Base-by-base conservation (phyloP, 2,329 filamentous ascomycete genomes). In the Tolypocladium inflatum region DNA sequence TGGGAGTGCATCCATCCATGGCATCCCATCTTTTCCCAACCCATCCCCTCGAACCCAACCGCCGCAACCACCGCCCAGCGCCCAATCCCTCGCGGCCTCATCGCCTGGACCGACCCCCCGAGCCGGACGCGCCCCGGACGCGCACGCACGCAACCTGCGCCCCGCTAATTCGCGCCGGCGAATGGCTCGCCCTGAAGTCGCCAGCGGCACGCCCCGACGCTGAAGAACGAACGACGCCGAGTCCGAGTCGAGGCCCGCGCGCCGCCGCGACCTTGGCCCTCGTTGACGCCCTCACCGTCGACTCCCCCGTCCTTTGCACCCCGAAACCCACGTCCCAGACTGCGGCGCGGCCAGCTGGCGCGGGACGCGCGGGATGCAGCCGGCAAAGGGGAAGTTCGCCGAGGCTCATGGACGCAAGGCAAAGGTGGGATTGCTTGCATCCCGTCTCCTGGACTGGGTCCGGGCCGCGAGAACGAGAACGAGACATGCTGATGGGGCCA, bases 391-490 rank as follows among this genome's bases (percentile, higher is more conserved):
- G 66, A 83, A 80, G 71, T 11, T 52, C 30, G 76, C 79, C 70
- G 82, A 85, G 69, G 73, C 75, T 70, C 79, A 80, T 70, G 81
- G 79, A 73, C 80, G 83, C 68, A 85, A 84, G 78, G 80, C 81
- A 67, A 86, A 86, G 80, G 82, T 76, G 63, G 56, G 70, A 56
- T 39, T 55, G n/a, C 33, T 2, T 17, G 17, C 30, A 54, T 60
- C 50, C 39, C 21, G 21, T 38, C 30, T n/a, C 30, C 30, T 52
- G 48, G 45, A 50, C 23, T 11, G 23, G 13, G 23, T 30, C 23
- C 23, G 30, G 23, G 45, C 30, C 10, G 30, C 30, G 48, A 35
- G 30, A 4, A 8, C 19, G 23, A 37, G 17, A 21, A n/a, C 53
- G 19, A 43, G 19, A 42, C 35, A 19, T 51, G 38, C 43, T 53